Conservation (phyloP, 2,329 filamentous ascomycete genomes). For the Alternaria panax region DNA sequence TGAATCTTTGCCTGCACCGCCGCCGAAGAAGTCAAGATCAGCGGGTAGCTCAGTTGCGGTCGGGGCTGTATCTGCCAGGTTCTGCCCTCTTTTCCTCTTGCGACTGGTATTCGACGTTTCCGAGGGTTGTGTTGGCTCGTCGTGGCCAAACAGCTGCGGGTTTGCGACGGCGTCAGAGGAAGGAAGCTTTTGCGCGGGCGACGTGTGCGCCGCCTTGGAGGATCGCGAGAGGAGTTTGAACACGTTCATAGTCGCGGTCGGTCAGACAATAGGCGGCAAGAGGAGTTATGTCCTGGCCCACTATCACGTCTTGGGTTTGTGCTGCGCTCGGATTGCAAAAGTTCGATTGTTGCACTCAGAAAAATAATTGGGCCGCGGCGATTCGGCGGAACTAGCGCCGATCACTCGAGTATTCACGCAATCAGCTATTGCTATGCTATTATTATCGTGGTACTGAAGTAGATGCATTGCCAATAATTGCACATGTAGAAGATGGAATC, state of each 20-base stretch:
- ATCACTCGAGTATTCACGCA: slow-evolving; percentile 13
- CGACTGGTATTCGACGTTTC: slow-evolving; percentile 30
- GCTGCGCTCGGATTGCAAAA: slow-evolving; percentile 21
- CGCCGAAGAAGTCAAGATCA: slow-evolving; percentile 56
- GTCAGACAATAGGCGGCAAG: neutral
- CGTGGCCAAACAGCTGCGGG: slow-evolving; percentile 70
- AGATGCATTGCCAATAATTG: slow-evolving; percentile 40
- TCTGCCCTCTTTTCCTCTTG: slow-evolving; percentile 54
- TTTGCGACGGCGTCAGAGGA: slow-evolving; percentile 70
- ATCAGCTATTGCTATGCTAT: neutral
- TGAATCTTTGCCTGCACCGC: slow-evolving; percentile 17
- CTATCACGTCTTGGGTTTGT: neutral
- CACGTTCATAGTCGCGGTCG: slow-evolving; percentile 66
- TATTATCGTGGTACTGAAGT: slow-evolving; percentile 1
- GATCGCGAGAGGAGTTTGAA: slow-evolving; percentile 76
- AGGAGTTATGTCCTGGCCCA: neutral
- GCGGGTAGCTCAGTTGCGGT: slow-evolving; percentile 28
- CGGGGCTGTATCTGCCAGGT: slow-evolving; percentile 14
- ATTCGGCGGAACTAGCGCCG: slow-evolving; percentile 29
- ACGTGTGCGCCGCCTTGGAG: slow-evolving; percentile 62
- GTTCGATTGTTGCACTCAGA: slow-evolving; percentile 22
- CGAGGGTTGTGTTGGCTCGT: slow-evolving; percentile 50
- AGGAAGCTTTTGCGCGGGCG: slow-evolving; percentile 60
- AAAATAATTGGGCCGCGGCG: slow-evolving; percentile 30
- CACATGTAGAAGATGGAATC: slow-evolving; percentile 47